Conservation (phyloP, 2,329 filamentous ascomycete genomes). For the Basipetospora chlamydospora region DNA sequence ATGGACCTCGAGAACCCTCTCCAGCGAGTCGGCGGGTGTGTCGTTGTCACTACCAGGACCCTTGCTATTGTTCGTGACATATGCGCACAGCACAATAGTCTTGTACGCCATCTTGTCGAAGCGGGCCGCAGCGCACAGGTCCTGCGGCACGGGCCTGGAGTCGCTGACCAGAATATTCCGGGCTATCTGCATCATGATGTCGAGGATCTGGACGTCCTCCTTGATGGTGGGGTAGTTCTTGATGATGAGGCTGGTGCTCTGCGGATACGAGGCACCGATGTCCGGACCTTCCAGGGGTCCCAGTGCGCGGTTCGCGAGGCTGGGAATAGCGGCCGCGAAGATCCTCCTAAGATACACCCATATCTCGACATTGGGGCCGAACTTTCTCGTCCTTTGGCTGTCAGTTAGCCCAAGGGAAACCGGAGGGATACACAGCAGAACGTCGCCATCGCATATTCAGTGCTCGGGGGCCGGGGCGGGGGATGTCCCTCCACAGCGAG, state of each 20-base stretch:
- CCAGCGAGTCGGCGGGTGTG: slow-evolving; percentile 12
- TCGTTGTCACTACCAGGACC: slow-evolving; percentile 50
- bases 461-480: no score
- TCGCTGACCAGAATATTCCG: slow-evolving; percentile 49
- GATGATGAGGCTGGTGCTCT: slow-evolving; percentile 47
- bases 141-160: slow-evolving; percentile 45
- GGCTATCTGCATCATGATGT: slow-evolving; percentile 53
- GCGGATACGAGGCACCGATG: slow-evolving; percentile 40
- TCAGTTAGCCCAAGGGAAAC: neutral
- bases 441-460: no score
- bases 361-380: slow-evolving; percentile 49
- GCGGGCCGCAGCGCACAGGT: slow-evolving; percentile 47
- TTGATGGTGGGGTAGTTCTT: slow-evolving; percentile 47
- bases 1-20: slow-evolving; percentile 33
- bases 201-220: slow-evolving; percentile 47
- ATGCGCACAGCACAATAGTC: slow-evolving; percentile 50
- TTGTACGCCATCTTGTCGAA: slow-evolving; percentile 54
- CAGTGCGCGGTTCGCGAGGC: slow-evolving; percentile 43
- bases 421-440: slow-evolving; percentile 1
- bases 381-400: slow-evolving; percentile 26
- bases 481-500: no score
- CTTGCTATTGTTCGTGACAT: slow-evolving; percentile 43
- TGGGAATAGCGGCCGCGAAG: slow-evolving; percentile 46
- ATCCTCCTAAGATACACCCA: slow-evolving; percentile 52
- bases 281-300: slow-evolving; percentile 34